phyloP scores from a whole-genome alignment of 2,329 filamentous ascomycete species.

The Apiospora hydei region DNA sequence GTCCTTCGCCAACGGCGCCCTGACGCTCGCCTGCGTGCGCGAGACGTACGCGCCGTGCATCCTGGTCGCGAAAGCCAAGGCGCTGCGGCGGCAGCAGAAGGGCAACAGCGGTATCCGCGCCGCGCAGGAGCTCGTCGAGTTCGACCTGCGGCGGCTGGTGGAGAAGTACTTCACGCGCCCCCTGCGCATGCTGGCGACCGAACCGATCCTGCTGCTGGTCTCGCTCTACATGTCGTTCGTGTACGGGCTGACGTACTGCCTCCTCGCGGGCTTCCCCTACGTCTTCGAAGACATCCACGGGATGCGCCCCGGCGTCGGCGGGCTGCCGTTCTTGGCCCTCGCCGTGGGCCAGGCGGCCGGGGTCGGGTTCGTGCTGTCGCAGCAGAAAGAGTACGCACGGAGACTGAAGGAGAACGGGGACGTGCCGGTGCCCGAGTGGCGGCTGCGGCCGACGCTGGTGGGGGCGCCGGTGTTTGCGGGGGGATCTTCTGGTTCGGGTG shows the following conservation, averaged over 20 bases:
- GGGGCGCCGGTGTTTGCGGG: conserved; percentile 11
- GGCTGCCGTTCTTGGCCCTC: conserved; percentile 20
- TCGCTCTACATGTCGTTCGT: conserved; percentile 25
- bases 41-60: conserved; percentile 21
- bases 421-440: conserved; percentile 22
- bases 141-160: conserved; percentile 10
- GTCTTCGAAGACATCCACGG: conserved; percentile 18
- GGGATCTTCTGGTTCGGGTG: conserved; percentile 19
- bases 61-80: neutral
- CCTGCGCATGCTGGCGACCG: conserved; percentile 22
- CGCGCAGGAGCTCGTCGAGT: conserved; percentile 1
- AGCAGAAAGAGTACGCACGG: neutral
- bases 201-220: conserved; percentile 23
- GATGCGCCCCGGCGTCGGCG: neutral
- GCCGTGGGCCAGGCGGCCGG: neutral
- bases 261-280: conserved; percentile 20
- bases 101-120: neutral
- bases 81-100: conserved; percentile 8
- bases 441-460: neutral
- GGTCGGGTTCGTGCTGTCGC: neutral
- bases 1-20: conserved; percentile 19
- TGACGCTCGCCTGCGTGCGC: neutral
- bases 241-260: conserved; percentile 21
- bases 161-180: conserved; percentile 24
- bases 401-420: neutral